Conservation (phyloP, 2,329 filamentous ascomycete species). For the Colletotrichum viniferum region DNA sequence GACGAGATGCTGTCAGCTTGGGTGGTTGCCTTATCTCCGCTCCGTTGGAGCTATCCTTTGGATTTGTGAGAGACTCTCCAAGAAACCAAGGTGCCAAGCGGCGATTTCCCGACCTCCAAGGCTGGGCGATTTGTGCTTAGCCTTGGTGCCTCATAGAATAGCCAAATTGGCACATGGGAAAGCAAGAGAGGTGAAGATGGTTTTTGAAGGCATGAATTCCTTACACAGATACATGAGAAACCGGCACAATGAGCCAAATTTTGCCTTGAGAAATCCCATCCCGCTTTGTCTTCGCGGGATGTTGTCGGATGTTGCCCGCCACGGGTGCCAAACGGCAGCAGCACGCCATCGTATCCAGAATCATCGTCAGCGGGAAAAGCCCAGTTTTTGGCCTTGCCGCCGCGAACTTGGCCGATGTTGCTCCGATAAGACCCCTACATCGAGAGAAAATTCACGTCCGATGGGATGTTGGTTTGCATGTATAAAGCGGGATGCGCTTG, state of each 20-base stretch:
- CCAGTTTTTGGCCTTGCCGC: not conserved
- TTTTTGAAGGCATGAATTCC: not conserved
- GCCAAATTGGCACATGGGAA: not conserved
- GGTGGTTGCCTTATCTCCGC: not conserved
- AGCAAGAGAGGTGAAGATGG: not conserved
- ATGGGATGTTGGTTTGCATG: not conserved
- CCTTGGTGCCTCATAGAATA: not conserved
- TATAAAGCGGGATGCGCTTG: not conserved
- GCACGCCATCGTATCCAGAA: conserved; percentile 14
- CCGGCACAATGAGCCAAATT: not conserved
- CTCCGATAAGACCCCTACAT: not conserved
- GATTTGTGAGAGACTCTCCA: not conserved
- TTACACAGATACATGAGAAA: not conserved
- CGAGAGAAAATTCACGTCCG: not conserved
- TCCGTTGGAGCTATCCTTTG: not conserved
- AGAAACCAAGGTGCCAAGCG: not conserved
- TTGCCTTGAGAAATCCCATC: accelerated
- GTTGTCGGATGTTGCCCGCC: not conserved
- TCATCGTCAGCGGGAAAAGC: conserved; percentile 8
- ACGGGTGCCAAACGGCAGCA: not conserved
- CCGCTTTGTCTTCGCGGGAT: not conserved
- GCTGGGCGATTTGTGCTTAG: not conserved
- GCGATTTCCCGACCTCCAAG: not conserved
- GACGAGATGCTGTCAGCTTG: not conserved
- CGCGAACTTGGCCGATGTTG: not conserved